These are phyloP conservation scores for Neoascochyta sp. DNA, from an alignment of 2,329 filamentous ascomycete genomes.

Conservation along the genomic window DNA sequence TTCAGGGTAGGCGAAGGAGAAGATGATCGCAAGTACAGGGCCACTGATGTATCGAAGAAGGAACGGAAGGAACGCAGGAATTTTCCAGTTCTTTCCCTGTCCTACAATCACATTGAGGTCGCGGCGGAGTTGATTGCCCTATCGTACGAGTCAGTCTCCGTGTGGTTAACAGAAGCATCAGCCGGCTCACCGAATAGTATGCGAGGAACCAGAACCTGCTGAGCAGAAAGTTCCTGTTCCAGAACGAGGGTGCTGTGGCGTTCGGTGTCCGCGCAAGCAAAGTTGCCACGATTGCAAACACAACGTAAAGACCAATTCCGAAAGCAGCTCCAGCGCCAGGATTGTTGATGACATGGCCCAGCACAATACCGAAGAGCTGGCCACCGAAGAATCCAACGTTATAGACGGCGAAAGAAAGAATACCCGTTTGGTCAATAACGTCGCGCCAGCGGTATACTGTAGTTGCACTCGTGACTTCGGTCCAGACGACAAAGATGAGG, in stretches of 20 bases:
- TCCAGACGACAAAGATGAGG: constrained; percentile 54
- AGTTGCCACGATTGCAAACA: constrained; percentile 40
- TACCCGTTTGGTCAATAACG: constrained; percentile 45
- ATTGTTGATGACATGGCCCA: constrained; percentile 47
- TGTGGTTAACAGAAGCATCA: no score
- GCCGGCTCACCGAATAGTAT: constrained; percentile 56
- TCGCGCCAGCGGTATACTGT: constrained; percentile 53
- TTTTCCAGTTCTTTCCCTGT: constrained; percentile 54
- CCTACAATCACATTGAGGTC: constrained; percentile 56
- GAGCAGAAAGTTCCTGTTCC: constrained; percentile 38
- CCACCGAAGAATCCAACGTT: constrained; percentile 54
- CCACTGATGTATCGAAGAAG: constrained; percentile 39
- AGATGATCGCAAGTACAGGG: constrained; percentile 34
- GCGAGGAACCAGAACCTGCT: constrained; percentile 52
- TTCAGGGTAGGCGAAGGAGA: constrained; percentile 35
- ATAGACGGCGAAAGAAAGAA: constrained; percentile 45
- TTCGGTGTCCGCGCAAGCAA: constrained; percentile 46
- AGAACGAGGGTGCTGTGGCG: constrained; percentile 43
- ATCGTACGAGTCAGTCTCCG: no score
- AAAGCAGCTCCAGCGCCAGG: constrained; percentile 49
- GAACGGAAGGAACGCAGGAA: constrained; percentile 51
- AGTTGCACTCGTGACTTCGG: constrained; percentile 52
- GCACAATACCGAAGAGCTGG: constrained; percentile 50
- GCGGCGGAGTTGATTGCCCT: constrained; percentile 55
- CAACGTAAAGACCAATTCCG: constrained; percentile 53